Evolutionary conservation across 2,329 filamentous ascomycete species (phyloP).

Genomic region (Apiospora saccharicola): DNA sequence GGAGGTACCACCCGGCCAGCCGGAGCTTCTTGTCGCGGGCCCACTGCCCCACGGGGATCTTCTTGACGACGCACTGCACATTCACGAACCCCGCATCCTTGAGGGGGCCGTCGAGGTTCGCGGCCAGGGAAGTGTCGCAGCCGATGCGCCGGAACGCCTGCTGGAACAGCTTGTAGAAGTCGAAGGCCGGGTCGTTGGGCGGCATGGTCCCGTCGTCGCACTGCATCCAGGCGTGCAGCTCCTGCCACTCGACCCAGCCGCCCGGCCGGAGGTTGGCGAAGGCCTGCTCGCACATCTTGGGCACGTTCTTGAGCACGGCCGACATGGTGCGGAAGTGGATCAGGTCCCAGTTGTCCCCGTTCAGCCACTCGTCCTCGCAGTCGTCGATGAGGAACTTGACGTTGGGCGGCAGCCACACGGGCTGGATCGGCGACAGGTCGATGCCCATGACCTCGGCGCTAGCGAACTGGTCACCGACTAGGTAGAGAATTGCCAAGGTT

Average conservation of each 20-base stretch:
- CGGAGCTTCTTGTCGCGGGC: conserved; percentile 28
- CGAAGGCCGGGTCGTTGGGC: conserved; percentile 46
- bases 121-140: conserved; percentile 47
- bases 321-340: conserved; percentile 61
- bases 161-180: conserved; percentile 39
- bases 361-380: conserved; percentile 63
- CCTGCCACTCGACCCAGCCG: conserved; percentile 61
- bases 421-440: conserved; percentile 53
- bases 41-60: conserved; percentile 30
- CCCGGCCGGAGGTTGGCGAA: conserved; percentile 51
- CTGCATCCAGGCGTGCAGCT: conserved; percentile 49
- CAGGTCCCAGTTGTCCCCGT: conserved; percentile 62
- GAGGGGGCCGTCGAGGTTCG: conserved; percentile 41
- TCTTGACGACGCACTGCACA: conserved; percentile 31
- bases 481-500: neutral
- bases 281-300: conserved; percentile 51
- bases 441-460: conserved; percentile 41
- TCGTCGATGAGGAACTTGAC: conserved; percentile 44
- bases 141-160: conserved; percentile 46
- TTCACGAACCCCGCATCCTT: conserved; percentile 49
- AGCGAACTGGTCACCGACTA: conserved; percentile 35
- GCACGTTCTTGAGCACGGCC: conserved; percentile 58
- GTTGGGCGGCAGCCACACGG: conserved; percentile 53
- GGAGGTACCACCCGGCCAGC: conserved; percentile 30
- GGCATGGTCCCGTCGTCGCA: conserved; percentile 53